A percentile compares a stretch with the other conserved stretches of the same genome.
phyloP scores from a whole-genome alignment of 2,329 filamentous ascomycete genomes.

The Pseudocercospora vitis region DNA sequence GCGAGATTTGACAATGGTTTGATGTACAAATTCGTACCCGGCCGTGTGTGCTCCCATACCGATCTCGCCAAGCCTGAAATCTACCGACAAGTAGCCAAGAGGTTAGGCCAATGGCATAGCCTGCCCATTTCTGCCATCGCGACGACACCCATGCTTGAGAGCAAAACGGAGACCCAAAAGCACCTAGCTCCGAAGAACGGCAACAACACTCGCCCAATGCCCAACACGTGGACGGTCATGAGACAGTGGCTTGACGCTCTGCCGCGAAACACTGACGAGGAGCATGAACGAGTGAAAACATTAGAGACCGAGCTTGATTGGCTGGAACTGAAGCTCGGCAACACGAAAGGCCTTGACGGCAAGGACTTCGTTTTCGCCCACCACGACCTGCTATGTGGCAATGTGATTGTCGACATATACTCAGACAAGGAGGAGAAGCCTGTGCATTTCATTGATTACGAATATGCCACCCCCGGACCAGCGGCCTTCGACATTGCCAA shows the following conservation, averaged over 20 bases:
- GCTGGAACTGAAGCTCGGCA: slow-evolving; percentile 65
- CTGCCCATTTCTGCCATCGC: slow-evolving; percentile 57
- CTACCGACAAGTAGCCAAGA: slow-evolving; percentile 78
- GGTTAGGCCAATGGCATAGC: slow-evolving; percentile 87
- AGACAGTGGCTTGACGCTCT: slow-evolving; percentile 93
- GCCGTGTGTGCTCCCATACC: slow-evolving; percentile 73
- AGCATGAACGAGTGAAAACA: slow-evolving; percentile 64
- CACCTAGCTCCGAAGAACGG: slow-evolving; percentile 25
- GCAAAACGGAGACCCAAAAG: slow-evolving; percentile 25
- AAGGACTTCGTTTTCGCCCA: slow-evolving; percentile 88
- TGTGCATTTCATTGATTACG: slow-evolving; percentile 94
- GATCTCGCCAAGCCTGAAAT: slow-evolving; percentile 75
- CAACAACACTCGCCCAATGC: slow-evolving; percentile 64
- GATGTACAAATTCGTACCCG: slow-evolving; percentile 86
- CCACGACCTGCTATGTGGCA: slow-evolving; percentile 93
- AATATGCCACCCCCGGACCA: slow-evolving; percentile 91
- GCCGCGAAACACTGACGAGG: slow-evolving; percentile 68
- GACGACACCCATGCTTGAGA: slow-evolving; percentile 36
- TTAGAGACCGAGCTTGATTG: slow-evolving; percentile 75
- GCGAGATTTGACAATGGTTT: slow-evolving; percentile 95
- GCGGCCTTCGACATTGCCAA: slow-evolving; percentile 96
- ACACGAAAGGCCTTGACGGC: slow-evolving; percentile 72
- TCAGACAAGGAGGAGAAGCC: slow-evolving; percentile 29
- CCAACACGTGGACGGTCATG: slow-evolving; percentile 92
- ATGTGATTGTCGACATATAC: slow-evolving; percentile 73